A percentile compares a stretch with the other conserved stretches of the same genome.
These are phyloP conservation scores for Candida xiaguanensis DNA, from an alignment of 805 yeast species.

Conservation along the genomic window DNA sequence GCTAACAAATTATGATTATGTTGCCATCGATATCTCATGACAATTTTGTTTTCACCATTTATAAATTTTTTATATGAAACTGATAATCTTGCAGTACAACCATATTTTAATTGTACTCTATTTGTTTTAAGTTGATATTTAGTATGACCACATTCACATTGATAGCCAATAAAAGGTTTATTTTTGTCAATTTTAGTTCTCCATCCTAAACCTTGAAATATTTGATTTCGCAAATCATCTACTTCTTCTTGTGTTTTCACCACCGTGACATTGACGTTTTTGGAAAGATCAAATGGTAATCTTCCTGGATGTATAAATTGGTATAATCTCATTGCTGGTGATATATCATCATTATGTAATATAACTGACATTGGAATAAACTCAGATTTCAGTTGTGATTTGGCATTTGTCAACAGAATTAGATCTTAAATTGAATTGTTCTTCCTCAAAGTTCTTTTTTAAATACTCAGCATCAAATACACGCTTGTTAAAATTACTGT, in stretches of 20 bases:
- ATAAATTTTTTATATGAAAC: neutral
- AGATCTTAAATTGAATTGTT: neutral
- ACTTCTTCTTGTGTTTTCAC: too few species aligned
- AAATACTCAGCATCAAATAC: neutral
- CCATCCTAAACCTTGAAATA: neutral
- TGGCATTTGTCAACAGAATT: too few species aligned
- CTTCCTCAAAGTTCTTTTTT: neutral
- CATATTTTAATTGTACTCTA: neutral
- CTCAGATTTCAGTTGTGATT: neutral
- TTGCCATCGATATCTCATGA: neutral
- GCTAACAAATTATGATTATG: neutral
- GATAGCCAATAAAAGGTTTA: neutral
- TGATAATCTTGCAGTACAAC: neutral
- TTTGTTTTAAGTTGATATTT: too few species aligned
- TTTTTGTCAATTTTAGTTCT: neutral
- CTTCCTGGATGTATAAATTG: too few species aligned
- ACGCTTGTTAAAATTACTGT: neutral
- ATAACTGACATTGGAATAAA: too few species aligned
- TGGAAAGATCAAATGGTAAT: too few species aligned
- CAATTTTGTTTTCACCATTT: neutral
- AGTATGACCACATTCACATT: neutral
- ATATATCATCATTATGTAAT: too few species aligned
- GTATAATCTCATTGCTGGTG: too few species aligned
- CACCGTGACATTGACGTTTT: too few species aligned
- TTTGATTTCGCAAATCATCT: neutral